phyloP scores from a whole-genome alignment of 805 yeast genomes.

The Kodamaea lidongshanica region DNA sequence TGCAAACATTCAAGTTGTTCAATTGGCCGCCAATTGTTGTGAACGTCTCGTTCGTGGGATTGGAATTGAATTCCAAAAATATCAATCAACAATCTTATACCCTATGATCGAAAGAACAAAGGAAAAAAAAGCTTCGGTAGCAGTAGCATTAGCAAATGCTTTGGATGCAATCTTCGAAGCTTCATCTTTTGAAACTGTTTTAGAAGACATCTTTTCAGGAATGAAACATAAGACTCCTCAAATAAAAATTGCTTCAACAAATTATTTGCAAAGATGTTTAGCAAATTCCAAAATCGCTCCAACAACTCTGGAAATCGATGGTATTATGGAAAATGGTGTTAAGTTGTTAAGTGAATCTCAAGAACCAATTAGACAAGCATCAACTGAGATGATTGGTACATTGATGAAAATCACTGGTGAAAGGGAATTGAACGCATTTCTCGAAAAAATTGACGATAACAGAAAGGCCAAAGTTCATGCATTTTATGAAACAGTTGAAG shows the following conservation, averaged over 20 bases:
- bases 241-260: constrained; percentile 64
- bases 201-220: constrained; percentile 54
- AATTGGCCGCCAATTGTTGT: constrained; percentile 64
- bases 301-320: constrained; percentile 45
- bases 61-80: constrained; percentile 47
- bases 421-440: constrained; percentile 50
- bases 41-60: constrained; percentile 62
- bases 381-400: constrained; percentile 74
- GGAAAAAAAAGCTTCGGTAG: constrained; percentile 76
- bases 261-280: constrained; percentile 59
- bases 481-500: constrained; percentile 49
- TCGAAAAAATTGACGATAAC: constrained; percentile 72
- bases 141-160: constrained; percentile 62
- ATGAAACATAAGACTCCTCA: constrained; percentile 80
- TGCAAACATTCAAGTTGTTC: constrained; percentile 83
- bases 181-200: constrained; percentile 47
- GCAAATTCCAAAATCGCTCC: constrained; percentile 46
- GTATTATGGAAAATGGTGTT: constrained; percentile 47
- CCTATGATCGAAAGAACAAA: constrained; percentile 77
- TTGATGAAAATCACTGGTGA: constrained; percentile 79
- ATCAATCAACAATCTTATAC: constrained; percentile 45
- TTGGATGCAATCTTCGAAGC: constrained; percentile 56
- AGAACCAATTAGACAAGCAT: constrained; percentile 74
- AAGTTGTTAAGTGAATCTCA: constrained; percentile 76
- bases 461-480: constrained; percentile 63